phyloP scores from a whole-genome alignment of 352 stramenopile species.

The Bremia lactucae region DNA sequence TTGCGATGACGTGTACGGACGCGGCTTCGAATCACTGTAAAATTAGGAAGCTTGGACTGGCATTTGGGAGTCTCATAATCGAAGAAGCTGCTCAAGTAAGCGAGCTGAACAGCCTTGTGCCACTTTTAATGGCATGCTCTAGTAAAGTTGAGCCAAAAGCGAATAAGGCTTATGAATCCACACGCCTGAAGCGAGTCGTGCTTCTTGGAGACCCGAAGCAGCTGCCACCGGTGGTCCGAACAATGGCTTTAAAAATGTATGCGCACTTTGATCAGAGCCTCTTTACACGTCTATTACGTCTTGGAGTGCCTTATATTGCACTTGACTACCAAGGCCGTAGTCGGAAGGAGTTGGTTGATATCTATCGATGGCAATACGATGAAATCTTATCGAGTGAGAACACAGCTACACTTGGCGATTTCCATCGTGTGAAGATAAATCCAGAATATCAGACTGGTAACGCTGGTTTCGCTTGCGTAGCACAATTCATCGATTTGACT shows the following conservation, averaged over 20 bases:
- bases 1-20: slow-evolving; percentile 95
- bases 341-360: slow-evolving; percentile 69
- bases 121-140: slow-evolving; percentile 80
- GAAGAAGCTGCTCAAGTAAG: slow-evolving; percentile 93
- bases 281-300: slow-evolving; percentile 89
- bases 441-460: slow-evolving; percentile 60
- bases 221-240: slow-evolving; percentile 87
- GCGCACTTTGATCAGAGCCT: slow-evolving; percentile 91
- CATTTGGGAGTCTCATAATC: slow-evolving; percentile 87
- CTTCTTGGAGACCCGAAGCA: slow-evolving; percentile 92
- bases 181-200: slow-evolving; percentile 88
- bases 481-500: slow-evolving; percentile 85
- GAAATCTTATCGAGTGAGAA: slow-evolving; percentile 4
- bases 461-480: slow-evolving; percentile 80
- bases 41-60: slow-evolving; percentile 77
- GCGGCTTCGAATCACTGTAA: slow-evolving; percentile 82
- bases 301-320: slow-evolving; percentile 87
- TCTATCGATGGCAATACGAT: slow-evolving; percentile 85
- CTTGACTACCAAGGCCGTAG: slow-evolving; percentile 88
- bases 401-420: slow-evolving; percentile 15
- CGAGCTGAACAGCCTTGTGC: slow-evolving; percentile 90
- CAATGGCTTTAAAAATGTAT: slow-evolving; percentile 79
- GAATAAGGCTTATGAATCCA: slow-evolving; percentile 1
- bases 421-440: slow-evolving; percentile 11
- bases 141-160: slow-evolving; percentile 1